Base-by-base conservation (phyloP, 1,284 basidiomycete species). In the Ganoderma leucocontextum region DNA sequence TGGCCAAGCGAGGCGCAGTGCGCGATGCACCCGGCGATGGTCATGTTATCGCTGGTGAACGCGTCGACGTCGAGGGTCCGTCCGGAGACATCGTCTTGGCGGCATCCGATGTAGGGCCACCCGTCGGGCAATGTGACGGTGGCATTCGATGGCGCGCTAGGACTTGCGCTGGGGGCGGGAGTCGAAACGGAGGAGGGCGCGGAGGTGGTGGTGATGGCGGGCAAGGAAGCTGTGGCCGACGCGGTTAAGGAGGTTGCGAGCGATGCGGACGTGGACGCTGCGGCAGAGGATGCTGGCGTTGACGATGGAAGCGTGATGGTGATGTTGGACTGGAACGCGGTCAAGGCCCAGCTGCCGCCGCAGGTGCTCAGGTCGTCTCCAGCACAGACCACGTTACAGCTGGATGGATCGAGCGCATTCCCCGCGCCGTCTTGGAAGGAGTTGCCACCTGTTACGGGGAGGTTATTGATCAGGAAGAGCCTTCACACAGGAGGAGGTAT, bases 21-120 rank as follows among this genome's bases (percentile, higher is more conserved):
- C 60, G 72, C 47, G 61, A 71, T 62, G 69, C 75, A 76, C 41
- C 15, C 39, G 39, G 52, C 66, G 70, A 71, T 63, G 41, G 75
- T 76, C 74, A 75, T 74, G 49, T 62, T 64, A 59, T 60, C 33
- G 68, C 70, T 70, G 41, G 74, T 71, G 69, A 57, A 73, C 47
- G 72, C 73, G 69, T 70, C 70, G 62, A 72, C 70, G 61, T 72
- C 72, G 66, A 76, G 75, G 33, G 73, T 67, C 52, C 75, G 75
- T 17, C 55, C 55, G 13, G 55, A 58, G 33, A 58, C 55, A 35
- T 58, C 55, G 55, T 58, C 55, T 38, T 58, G 55, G 8, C 55
- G 55, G 35, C 55, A 58, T 35, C 55, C 55, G 35, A 58, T 19
- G 35, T 35, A n/a, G 55, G 55, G 19, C 55, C 55, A 58, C 4